Conservation (phyloP, 2,329 filamentous ascomycete species). For the Cryphonectria radicalis region DNA sequence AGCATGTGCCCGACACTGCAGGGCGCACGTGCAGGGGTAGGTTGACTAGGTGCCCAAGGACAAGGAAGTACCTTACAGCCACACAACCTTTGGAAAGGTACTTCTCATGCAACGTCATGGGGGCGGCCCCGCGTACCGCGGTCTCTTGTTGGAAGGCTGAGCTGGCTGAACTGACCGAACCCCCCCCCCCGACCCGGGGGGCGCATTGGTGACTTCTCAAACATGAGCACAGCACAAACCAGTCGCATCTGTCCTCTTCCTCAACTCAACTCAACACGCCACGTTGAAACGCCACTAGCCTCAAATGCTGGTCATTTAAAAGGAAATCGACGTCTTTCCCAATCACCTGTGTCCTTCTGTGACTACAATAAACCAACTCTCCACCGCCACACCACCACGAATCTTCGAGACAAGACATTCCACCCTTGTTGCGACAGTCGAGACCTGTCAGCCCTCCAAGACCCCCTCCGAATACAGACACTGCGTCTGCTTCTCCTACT, state of each 20-base stretch:
- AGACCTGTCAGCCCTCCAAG: no score
- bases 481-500: neutral
- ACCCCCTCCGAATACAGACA: neutral
- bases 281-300: conserved; percentile 8
- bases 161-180: conserved; percentile 9
- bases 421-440: neutral
- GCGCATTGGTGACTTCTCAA: conserved; percentile 1
- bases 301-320: conserved; percentile 9
- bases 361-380: neutral
- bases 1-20: conserved; percentile 3
- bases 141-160: conserved; percentile 4
- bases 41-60: neutral
- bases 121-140: neutral
- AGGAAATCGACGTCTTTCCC: neutral
- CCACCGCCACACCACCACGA: neutral
- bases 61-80: conserved; percentile 3
- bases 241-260: neutral
- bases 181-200: neutral
- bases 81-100: neutral
- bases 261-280: neutral
- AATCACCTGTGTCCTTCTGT: neutral
- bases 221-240: conserved; percentile 12
- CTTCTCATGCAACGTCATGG: conserved; percentile 14
- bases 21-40: neutral
- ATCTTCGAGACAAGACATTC: neutral